A percentile compares a stretch with the other conserved stretches of the same genome.
Conservation (phyloP, 2,329 filamentous ascomycete species). For the Phoma sp. region DNA sequence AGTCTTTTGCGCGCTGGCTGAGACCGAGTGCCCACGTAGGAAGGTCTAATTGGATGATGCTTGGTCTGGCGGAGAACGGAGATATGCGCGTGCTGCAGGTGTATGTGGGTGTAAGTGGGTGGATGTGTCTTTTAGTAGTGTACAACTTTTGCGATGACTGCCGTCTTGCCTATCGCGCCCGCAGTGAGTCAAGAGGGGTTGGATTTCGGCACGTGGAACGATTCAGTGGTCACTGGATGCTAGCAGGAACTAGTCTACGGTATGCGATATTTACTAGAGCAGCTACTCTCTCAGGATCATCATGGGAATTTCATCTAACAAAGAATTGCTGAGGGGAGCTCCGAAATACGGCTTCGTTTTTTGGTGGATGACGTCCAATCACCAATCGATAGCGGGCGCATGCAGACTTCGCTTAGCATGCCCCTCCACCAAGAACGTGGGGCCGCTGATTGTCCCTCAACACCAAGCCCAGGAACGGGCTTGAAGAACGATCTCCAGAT, state of each 20-base stretch:
- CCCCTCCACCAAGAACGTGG: too few species aligned
- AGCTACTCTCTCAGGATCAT: constrained; percentile 2
- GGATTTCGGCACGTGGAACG: constrained; percentile 28
- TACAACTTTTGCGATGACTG: constrained; percentile 31
- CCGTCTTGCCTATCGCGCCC: constrained; percentile 20
- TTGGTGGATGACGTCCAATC: constrained; percentile 25
- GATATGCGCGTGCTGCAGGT: constrained; percentile 25
- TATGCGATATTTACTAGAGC: neutral
- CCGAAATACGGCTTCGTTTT: constrained; percentile 25
- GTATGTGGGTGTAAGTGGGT: constrained; percentile 28
- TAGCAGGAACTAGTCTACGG: neutral
- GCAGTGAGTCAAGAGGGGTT: constrained; percentile 40
- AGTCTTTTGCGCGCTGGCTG: constrained; percentile 25
- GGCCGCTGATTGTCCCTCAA: neutral
- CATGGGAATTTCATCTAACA: constrained; percentile 4
- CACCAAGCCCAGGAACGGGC: constrained; percentile 5
- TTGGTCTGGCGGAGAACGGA: constrained; percentile 19
- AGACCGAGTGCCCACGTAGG: constrained; percentile 35
- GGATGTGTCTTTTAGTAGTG: constrained; percentile 44
- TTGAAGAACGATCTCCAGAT: neutral
- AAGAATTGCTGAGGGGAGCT: constrained; percentile 6
- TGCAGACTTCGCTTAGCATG: too few species aligned
- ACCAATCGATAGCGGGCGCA: constrained; percentile 1
- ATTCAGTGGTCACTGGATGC: constrained; percentile 28
- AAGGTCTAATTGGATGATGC: constrained; percentile 32